Percentiles rank a stretch among this genome's conserved stretches.
Conservation (phyloP, 768 basidiomycete genomes). For the Macrolepiota dolichaula region DNA sequence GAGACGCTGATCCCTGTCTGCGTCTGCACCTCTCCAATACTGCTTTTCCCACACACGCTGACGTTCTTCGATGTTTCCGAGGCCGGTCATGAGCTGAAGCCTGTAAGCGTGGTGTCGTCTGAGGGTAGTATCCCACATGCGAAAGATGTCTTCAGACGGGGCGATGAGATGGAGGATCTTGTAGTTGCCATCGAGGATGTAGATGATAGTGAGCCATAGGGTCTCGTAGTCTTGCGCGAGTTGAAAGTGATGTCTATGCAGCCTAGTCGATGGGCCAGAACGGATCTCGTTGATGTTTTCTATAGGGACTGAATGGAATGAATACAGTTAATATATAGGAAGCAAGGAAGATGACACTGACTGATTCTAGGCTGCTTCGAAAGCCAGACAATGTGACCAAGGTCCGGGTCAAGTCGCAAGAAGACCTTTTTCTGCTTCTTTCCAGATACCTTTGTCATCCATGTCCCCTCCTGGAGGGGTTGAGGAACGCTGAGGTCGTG, state of each 20-base stretch:
- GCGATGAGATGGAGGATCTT: conserved; percentile 87
- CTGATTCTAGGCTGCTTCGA: conserved; percentile 65
- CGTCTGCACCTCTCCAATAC: conserved; percentile 77
- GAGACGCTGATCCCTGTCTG: conserved; percentile 56
- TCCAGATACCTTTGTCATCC: conserved; percentile 81
- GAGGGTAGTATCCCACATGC: conserved; percentile 64
- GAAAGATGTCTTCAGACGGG: conserved; percentile 46
- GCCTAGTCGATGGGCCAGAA: conserved; percentile 67
- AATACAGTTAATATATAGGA: background rate
- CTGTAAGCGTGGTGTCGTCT: conserved; percentile 65
- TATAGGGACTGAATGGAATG: conserved; percentile 60
- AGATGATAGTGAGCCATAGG: conserved; percentile 87
- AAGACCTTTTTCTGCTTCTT: conserved; percentile 70
- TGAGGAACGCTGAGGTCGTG: conserved; percentile 46
- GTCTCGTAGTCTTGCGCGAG: conserved; percentile 64
- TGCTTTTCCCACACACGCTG: conserved; percentile 81
- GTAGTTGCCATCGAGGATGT: conserved; percentile 73
- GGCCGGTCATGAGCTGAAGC: conserved; percentile 70
- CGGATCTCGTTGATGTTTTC: conserved; percentile 90
- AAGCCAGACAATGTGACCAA: conserved; percentile 77
- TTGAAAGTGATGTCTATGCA: conserved; percentile 74
- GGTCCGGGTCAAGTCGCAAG: conserved; percentile 75
- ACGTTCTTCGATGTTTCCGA: conserved; percentile 65
- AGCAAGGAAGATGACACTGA: conserved; percentile 38
- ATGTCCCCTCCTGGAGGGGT: conserved; percentile 57